Conservation (phyloP, 2,329 filamentous ascomycete species). For the Verticillium nonalfalfae region DNA sequence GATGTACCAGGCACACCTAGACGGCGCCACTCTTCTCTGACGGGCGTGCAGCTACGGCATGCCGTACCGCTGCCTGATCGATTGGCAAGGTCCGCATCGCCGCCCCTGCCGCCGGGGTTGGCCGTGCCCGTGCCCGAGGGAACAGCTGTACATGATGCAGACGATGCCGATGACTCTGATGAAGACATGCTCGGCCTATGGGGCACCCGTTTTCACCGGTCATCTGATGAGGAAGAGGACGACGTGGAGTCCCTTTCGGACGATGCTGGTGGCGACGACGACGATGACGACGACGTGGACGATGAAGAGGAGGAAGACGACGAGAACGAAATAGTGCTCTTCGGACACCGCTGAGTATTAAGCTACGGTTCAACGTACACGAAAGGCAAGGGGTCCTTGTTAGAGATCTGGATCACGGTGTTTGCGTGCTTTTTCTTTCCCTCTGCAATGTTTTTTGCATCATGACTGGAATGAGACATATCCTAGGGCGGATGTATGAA, state of each 20-base stretch:
- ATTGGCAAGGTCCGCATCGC: conserved; percentile 20
- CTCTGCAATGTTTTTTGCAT: background rate
- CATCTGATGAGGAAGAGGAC: conserved; percentile 18
- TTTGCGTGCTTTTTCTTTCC: background rate
- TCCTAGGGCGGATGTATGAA: background rate
- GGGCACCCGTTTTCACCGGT: conserved; percentile 29
- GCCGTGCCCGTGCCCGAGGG: conserved; percentile 6
- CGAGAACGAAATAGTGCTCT: conserved; percentile 41
- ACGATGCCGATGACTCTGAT: conserved; percentile 34
- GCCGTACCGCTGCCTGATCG: conserved; percentile 29
- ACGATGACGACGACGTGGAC: conserved; percentile 42
- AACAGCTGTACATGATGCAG: conserved; percentile 11
- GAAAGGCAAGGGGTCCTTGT: background rate
- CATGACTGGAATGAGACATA: background rate
- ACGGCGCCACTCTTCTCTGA: conserved; percentile 30
- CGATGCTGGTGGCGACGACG: conserved; percentile 31
- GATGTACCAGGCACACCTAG: conserved; percentile 9
- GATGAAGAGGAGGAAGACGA: conserved; percentile 43
- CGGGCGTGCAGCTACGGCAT: conserved; percentile 9
- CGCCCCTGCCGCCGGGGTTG: conserved; percentile 3
- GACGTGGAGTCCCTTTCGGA: conserved; percentile 35
- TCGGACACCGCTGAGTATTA: conserved; percentile 39
- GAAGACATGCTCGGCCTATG: conserved; percentile 45
- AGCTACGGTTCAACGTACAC: background rate
- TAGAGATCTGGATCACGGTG: background rate